A percentile compares a stretch with the other conserved stretches of the same genome.
Evolutionary conservation across 257 asterid species (phyloP).

Genomic region (Asclepias syriaca): DNA sequence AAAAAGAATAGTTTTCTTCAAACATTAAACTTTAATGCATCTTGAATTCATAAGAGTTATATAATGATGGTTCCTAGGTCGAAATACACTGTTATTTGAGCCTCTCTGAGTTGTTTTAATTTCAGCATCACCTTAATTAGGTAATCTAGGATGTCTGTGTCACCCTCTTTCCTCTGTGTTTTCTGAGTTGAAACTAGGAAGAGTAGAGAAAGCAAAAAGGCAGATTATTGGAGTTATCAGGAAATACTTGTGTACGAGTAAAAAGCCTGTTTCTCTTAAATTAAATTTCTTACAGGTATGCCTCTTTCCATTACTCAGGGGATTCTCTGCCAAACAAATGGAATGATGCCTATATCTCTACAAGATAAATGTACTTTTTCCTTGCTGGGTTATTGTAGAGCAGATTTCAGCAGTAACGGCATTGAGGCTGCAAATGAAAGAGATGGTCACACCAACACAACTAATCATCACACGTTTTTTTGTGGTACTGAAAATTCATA

Average conservation of each 20-base stretch:
- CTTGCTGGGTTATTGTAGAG: slow-evolving; percentile 55
- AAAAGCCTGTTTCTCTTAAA: not conserved
- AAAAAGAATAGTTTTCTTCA: not conserved
- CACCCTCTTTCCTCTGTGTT: not conserved
- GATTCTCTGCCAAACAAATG: slow-evolving; percentile 47
- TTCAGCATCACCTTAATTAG: too few species aligned
- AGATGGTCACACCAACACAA: slow-evolving; percentile 12
- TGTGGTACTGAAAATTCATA: slow-evolving; percentile 9
- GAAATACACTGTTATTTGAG: not conserved
- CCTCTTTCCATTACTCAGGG: slow-evolving; percentile 31
- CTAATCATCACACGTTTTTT: slow-evolving; percentile 15
- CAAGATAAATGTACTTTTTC: slow-evolving; percentile 58
- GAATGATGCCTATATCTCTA: slow-evolving; percentile 52
- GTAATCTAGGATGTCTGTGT: not conserved
- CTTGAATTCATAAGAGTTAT: not conserved
- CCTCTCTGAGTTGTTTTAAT: not conserved
- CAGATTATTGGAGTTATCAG: not conserved
- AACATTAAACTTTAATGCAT: not conserved
- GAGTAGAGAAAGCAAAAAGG: not conserved
- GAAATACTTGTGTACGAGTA: not conserved
- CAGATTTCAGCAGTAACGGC: slow-evolving; percentile 30
- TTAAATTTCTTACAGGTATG: not conserved
- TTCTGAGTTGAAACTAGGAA: not conserved
- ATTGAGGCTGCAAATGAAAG: slow-evolving; percentile 23
- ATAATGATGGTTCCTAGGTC: not conserved